phyloP scores from a whole-genome alignment of 192 early-diverging fungal genomes.

The Funneliformis mosseae region DNA sequence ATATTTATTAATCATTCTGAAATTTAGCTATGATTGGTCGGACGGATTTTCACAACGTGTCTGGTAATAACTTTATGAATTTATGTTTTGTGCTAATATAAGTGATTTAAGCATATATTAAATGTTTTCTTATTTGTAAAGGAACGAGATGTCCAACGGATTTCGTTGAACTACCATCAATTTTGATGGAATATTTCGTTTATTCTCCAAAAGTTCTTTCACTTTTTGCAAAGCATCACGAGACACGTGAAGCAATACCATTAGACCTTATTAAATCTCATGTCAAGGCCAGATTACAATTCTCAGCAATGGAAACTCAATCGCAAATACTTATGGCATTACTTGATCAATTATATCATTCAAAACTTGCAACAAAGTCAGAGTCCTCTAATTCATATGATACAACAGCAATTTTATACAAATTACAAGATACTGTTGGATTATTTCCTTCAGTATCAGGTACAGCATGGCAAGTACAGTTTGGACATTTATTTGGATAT shows the following conservation, averaged over 20 bases:
- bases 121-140: neutral
- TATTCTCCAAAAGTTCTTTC: constrained; percentile 70
- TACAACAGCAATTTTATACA: constrained; percentile 56
- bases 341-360: constrained; percentile 91
- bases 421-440: constrained; percentile 63
- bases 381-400: constrained; percentile 46
- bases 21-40: constrained; percentile 81
- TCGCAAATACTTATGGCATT: constrained; percentile 90
- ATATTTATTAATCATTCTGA: constrained; percentile 2
- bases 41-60: constrained; percentile 95
- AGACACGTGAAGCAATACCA: constrained; percentile 66
- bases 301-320: constrained; percentile 78
- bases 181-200: constrained; percentile 93
- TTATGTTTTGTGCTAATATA: neutral
- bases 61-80: constrained; percentile 36
- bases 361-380: constrained; percentile 44
- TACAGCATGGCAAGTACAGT: constrained; percentile 89
- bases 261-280: constrained; percentile 54
- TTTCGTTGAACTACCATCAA: constrained; percentile 97
- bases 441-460: constrained; percentile 70
- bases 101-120: neutral
- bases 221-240: constrained; percentile 75
- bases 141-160: constrained; percentile 94
- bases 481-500: constrained; percentile 90
- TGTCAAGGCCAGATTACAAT: constrained; percentile 53